Base-by-base conservation (phyloP, 73 alveolate species). In the Paramecium caudatum region DNA sequence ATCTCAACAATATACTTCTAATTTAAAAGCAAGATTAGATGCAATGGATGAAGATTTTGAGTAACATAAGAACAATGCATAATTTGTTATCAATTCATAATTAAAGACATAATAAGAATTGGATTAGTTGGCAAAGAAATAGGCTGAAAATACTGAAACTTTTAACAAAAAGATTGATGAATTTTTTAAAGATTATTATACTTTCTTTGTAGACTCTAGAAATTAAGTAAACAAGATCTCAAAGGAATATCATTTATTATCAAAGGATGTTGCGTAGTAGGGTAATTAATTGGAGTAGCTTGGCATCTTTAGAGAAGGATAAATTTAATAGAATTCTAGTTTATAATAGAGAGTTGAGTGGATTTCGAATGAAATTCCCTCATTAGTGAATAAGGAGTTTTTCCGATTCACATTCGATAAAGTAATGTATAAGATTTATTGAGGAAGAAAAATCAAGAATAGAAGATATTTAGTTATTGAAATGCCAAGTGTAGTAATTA, bases 401-500 rank as follows among this genome's bases (percentile, higher is more conserved):
- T 55, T 55, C 30, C 23, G 30, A 55, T 55, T 55, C 30, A 55
- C 45, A 5, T 55, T 55, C n/a, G 80, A 55, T 55, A 55, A 55
- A 55, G 80, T 55, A 55, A 27, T 5, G 30, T 55, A 55, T 10
- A 27, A 10, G 80, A 55, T 55, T 27, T 55, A 23, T 55, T 27
- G 80, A 55, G 80, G 80, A 55, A 55, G 80, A 55, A 55, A 55
- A 55, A 21, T 55, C 80, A 1, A 55, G 80, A 55, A 55, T 55
- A 12, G 80, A 55, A 27, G 80, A 55, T 55, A 55, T 10, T 55
- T 7, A 55, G 30, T 23, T 55, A 27, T 10, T 55, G 46, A 55
- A 17, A 10, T 37, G 80, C 23, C 23, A 15, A 1, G 80, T 55
- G 0, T 23, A 55, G 30, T 23, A 5, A 23, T 9, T 55, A 0